Evolutionary conservation across 345 rosid species (phyloP), one percentile per base, ranked within the genome.

Genomic region (Lepidium africanum): DNA sequence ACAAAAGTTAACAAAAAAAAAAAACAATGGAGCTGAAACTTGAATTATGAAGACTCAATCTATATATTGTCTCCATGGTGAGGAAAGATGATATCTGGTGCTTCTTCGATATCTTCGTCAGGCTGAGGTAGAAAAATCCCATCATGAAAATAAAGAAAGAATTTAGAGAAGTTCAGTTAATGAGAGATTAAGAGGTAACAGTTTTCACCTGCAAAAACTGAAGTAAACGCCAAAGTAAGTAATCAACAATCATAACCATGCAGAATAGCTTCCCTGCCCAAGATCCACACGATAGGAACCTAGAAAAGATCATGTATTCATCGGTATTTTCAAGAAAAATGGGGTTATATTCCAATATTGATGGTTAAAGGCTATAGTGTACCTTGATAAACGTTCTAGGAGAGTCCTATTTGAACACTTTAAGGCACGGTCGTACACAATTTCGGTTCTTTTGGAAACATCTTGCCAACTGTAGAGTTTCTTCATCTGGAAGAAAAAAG

Each of bases 221-320:
- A 79, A 94, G 74, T 12, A 94, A 74, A 40, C 65, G 79, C 95
- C 87, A 91, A 12, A 90, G 75, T 79, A 94, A 73, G 76, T 77
- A 87, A 85, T 91, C 91, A 13, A 89, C 76, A 11, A 91, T 88
- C 96, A 94, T 88, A 74, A 94, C 97, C 85, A 87, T 76, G 80
- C 97, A 87, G 60, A 89, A 91, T 45, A 91, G 82, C 74, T 91
- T 93, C 63, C 99, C 96, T 1, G 96, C 97, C 98, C 96, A 91
- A 40, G 90, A 72, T 64, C 99, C 97, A 71, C 97, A 89, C 0
- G 99, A 81, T 5, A 94, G 95, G 72, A 85, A 88, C 86, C 96
- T 88, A 79, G 12, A 67, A 42, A 53, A 48, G 37, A 39, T 38
- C 27, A 27, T 2, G 10, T n/a, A 57, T 19, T 21, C 58, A 43